Conservation (phyloP, 768 basidiomycete species). For the Leccinellum luteum region DNA sequence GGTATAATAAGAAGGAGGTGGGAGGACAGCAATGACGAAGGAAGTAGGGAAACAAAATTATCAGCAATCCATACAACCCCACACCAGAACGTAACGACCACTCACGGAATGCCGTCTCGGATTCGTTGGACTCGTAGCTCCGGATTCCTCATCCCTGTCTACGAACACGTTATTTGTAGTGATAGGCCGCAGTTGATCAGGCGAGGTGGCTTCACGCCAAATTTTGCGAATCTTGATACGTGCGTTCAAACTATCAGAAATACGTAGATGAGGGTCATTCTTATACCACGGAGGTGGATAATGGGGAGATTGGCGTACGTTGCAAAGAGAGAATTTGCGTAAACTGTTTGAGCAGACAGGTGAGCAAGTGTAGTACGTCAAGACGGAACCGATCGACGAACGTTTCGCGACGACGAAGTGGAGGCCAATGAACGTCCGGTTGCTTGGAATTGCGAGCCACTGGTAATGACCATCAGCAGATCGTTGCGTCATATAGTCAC, state of each 20-base stretch:
- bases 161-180: not conserved
- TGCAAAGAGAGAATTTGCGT: constrained; percentile 27
- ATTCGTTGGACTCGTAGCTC: not conserved
- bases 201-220: not conserved
- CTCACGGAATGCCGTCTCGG: constrained; percentile 1
- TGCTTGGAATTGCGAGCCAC: constrained; percentile 23
- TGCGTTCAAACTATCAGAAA: constrained; percentile 18
- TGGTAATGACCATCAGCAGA: not conserved
- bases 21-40: not conserved
- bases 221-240: constrained; percentile 11
- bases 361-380: not conserved
- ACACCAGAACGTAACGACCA: not conserved
- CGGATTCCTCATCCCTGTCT: not conserved
- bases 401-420: constrained; percentile 25
- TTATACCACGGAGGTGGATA: not conserved
- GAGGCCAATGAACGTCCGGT: constrained; percentile 24
- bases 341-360: constrained; percentile 6
- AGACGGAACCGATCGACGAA: constrained; percentile 1
- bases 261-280: no score
- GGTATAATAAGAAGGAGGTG: not conserved
- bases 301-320: constrained; percentile 13
- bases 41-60: not conserved
- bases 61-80: not conserved
- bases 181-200: constrained; percentile 3
- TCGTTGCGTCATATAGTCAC: not conserved